Percentiles rank a stretch among this genome's conserved stretches.
These are phyloP conservation scores for Sugiyamaella xylanicola DNA, from an alignment of 1,139 yeast species.

Conservation along the genomic window DNA sequence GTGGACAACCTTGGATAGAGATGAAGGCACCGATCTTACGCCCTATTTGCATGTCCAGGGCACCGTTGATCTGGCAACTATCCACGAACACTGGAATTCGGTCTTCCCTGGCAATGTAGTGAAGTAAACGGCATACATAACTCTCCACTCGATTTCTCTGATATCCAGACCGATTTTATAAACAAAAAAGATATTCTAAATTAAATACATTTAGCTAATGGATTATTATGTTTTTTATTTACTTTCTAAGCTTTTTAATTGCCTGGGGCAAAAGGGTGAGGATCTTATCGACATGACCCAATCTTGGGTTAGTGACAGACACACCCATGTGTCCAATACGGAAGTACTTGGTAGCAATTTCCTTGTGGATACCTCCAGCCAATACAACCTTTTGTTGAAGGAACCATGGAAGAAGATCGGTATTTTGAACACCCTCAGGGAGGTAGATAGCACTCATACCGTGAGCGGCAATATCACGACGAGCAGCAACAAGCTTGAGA, in stretches of 20 bases:
- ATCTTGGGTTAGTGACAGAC: conserved; percentile 50
- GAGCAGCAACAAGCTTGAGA: conserved; percentile 64
- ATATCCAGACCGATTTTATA: no score
- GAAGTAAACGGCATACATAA: no score
- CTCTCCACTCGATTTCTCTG: no score
- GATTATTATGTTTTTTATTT: not conserved
- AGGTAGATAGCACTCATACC: conserved; percentile 87
- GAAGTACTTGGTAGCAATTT: conserved; percentile 77
- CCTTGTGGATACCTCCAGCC: conserved; percentile 91
- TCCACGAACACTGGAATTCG: conserved; percentile 26
- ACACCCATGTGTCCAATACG: conserved; percentile 97
- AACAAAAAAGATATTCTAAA: not conserved
- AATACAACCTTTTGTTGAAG: conserved; percentile 74
- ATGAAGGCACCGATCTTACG: conserved; percentile 16
- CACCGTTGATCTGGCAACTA: conserved; percentile 16
- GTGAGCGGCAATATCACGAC: conserved; percentile 70
- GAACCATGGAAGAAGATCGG: conserved; percentile 59
- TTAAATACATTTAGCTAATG: not conserved
- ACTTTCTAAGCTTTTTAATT: conserved; percentile 17
- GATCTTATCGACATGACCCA: conserved; percentile 46
- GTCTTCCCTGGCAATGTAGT: conserved; percentile 1
- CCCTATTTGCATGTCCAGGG: conserved; percentile 21
- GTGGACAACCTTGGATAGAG: conserved; percentile 26
- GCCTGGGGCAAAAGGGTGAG: conserved; percentile 26
- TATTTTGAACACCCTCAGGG: conserved; percentile 73